These are phyloP conservation scores for Elsinoe fawcettii DNA, from an alignment of 2,329 filamentous ascomycete genomes.

Conservation along the genomic window DNA sequence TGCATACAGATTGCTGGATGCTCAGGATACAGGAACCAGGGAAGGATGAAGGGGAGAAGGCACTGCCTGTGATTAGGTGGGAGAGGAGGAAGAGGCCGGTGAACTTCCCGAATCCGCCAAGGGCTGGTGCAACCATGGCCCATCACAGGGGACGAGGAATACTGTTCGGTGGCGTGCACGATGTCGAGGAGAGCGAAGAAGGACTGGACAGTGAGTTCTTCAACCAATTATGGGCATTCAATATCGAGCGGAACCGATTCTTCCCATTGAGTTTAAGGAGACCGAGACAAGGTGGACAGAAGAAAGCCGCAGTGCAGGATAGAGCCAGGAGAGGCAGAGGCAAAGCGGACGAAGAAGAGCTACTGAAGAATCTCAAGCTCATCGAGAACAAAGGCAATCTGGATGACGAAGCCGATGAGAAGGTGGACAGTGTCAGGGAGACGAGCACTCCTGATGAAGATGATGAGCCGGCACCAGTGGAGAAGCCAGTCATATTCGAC, in stretches of 20 bases:
- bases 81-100: constrained; percentile 87
- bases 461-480: constrained; percentile 45
- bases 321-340: constrained; percentile 58
- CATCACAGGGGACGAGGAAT: constrained; percentile 91
- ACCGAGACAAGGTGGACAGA: constrained; percentile 58
- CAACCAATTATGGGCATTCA: constrained; percentile 85
- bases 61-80: constrained; percentile 73
- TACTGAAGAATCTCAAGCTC: constrained; percentile 77
- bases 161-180: constrained; percentile 83
- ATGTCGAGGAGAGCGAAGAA: constrained; percentile 46
- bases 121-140: constrained; percentile 88
- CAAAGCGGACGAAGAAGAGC: constrained; percentile 84
- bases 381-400: constrained; percentile 67
- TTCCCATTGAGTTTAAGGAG: constrained; percentile 75
- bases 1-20: constrained; percentile 94
- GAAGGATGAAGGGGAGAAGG: constrained; percentile 56
- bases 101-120: constrained; percentile 73
- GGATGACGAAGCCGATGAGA: constrained; percentile 37
- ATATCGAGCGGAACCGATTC: constrained; percentile 89
- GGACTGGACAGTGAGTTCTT: constrained; percentile 98
- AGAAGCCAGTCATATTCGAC: constrained; percentile 60
- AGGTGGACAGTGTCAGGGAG: constrained; percentile 23
- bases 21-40: constrained; percentile 69
- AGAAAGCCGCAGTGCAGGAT: constrained; percentile 42
- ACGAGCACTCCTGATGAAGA: constrained; percentile 37